A percentile compares a stretch with the other conserved stretches of the same genome.
Conservation (phyloP, 345 rosid genomes). For the Acer saccharum region DNA sequence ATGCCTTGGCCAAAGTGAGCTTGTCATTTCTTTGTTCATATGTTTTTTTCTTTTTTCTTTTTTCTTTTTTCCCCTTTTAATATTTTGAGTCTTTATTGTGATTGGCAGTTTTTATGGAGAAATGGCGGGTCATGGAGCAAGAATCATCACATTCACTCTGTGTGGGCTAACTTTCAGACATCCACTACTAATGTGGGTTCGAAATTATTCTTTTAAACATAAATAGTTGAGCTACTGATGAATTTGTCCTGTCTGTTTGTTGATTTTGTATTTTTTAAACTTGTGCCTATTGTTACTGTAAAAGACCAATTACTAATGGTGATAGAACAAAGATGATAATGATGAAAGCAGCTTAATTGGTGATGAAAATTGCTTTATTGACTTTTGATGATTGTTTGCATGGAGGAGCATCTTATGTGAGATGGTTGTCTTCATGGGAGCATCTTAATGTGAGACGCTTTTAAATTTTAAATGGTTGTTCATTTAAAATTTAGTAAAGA, state of each 20-base stretch:
- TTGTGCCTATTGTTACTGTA: neutral
- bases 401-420: neutral
- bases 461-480: neutral
- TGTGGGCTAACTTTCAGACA: slow-evolving; percentile 99
- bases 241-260: neutral
- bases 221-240: neutral
- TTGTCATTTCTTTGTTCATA: neutral
- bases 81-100: slow-evolving; percentile 12
- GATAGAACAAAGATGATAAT: neutral
- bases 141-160: slow-evolving; percentile 67
- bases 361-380: neutral
- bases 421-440: neutral
- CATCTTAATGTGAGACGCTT: neutral
- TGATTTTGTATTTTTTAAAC: neutral
- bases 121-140: slow-evolving; percentile 73
- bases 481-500: neutral
- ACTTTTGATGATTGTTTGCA: neutral
- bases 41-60: neutral
- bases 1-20: slow-evolving; percentile 78
- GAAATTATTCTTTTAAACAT: slow-evolving; percentile 7
- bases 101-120: slow-evolving; percentile 82
- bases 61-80: neutral
- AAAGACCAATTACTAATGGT: neutral
- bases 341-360: neutral
- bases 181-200: slow-evolving; percentile 84